Conservation (phyloP, 345 rosid genomes). For the Mangifera indica region DNA sequence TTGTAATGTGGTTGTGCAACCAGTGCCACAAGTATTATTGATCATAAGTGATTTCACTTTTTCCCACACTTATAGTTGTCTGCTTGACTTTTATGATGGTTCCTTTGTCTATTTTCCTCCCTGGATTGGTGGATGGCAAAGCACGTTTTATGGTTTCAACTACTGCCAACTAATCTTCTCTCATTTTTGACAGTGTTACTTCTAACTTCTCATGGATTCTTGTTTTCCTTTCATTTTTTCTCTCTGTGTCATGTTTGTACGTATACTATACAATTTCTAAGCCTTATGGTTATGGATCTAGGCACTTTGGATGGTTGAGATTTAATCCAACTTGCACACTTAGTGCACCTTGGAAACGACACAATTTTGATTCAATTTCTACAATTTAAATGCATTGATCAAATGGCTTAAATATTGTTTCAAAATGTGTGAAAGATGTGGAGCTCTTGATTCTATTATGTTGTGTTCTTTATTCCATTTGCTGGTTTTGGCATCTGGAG, state of each 20-base stretch:
- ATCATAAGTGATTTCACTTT: not conserved
- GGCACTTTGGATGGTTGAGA: too few species aligned
- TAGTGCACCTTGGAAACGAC: too few species aligned
- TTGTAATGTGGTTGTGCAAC: not conserved
- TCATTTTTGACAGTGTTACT: not conserved
- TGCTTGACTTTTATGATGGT: not conserved
- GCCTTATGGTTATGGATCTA: too few species aligned
- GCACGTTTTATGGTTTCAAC: not conserved
- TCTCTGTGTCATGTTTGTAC: not conserved
- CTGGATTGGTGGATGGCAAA: not conserved
- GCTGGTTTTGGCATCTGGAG: not conserved
- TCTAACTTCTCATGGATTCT: not conserved
- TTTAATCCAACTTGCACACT: too few species aligned
- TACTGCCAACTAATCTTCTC: not conserved
- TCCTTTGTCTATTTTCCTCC: not conserved
- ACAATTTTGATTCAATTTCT: too few species aligned
- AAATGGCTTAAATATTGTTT: too few species aligned
- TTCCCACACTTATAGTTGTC: not conserved
- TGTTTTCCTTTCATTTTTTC: not conserved
- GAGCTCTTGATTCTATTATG: not conserved
- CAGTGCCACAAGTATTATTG: not conserved
- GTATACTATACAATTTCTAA: too few species aligned
- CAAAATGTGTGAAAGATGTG: too few species aligned
- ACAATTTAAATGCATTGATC: too few species aligned
- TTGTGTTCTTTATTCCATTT: constrained; percentile 2